Evolutionary conservation across 2,329 filamentous ascomycete species (phyloP), one percentile per base, ranked within the genome.

Genomic region (Trichoderma arundinaceum): DNA sequence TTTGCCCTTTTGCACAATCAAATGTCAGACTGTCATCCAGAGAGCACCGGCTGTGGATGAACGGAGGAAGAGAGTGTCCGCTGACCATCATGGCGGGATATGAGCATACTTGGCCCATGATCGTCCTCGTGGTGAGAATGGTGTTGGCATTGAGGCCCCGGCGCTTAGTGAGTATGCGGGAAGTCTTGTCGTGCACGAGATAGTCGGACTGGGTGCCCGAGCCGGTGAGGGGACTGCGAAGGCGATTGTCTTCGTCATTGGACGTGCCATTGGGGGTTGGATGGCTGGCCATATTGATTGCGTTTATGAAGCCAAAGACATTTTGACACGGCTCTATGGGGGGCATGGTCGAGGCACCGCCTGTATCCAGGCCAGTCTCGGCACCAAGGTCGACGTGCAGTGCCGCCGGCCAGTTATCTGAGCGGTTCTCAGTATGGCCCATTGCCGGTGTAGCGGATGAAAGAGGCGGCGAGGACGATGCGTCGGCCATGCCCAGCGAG

Each of bases 11-110:
- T 60, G 35, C 51, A 43, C 68, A 70, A 4, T 65, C 49, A 28
- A 63, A 46, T 1, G 52, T 43, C 2, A 49, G 7, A 1, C 44
- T 43, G 19, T 67, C 66, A 33, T 66, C 49, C 10, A 71, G 7
- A n/a, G 57, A 32, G 43, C 67, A 69, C 60, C 49, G 52, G 32
- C 65, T 67, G 5, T 68, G 65, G n/a, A 71, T 70, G n/a, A 71
- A 71, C 0, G 70, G 70, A 1, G 70, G 70, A 1, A 71, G 65
- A 3, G 35, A 17, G 9, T 54, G 41, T 9, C 69, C 69, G 7
- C 66, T 53, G 17, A 68, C 63, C 56, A 71, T 57, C 69, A 71
- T 69, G 22, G 46, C 60, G 1, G 69, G 69, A 43, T 71, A 71
- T 3, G 62, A 61, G 3, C 64, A 63, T n/a, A 71, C 43, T 13